Conservation (phyloP, 1,139 yeast species). For the Hyphopichia buzzinii region DNA sequence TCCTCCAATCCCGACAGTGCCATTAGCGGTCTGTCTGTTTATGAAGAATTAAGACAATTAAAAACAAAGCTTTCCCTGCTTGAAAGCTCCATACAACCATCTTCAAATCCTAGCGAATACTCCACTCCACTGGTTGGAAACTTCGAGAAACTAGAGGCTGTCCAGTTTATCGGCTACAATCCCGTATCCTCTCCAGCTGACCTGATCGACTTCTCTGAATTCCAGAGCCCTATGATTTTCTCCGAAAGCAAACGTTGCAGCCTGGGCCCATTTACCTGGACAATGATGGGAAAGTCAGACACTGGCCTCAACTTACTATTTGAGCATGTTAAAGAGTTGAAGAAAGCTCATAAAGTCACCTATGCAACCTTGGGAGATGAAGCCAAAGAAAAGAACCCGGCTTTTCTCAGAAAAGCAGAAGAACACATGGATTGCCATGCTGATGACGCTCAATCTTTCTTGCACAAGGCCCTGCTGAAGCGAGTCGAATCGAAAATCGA, state of each 20-base stretch:
- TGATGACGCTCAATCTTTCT: not conserved
- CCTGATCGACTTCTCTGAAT: constrained; percentile 31
- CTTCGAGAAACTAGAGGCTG: not conserved
- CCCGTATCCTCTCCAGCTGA: constrained; percentile 22
- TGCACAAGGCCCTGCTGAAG: not conserved
- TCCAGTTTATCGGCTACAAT: constrained; percentile 6
- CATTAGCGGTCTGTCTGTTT: no score
- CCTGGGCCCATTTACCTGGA: constrained; percentile 4
- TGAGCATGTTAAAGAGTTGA: constrained; percentile 10
- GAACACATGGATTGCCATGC: not conserved
- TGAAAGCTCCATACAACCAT: constrained; percentile 2
- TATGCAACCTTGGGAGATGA: not conserved
- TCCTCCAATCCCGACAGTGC: no score
- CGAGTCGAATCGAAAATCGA: not conserved
- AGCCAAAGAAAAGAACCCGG: not conserved
- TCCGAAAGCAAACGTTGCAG: constrained; percentile 1
- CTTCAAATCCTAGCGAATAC: no score
- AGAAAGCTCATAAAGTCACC: constrained; percentile 6
- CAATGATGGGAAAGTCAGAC: not conserved
- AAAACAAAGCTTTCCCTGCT: constrained; percentile 14
- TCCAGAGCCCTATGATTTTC: constrained; percentile 21
- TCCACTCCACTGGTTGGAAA: not conserved
- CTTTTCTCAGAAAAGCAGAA: constrained; percentile 1
- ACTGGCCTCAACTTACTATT: constrained; percentile 12
- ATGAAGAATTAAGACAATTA: constrained; percentile 15